Evolutionary conservation across 345 rosid species (phyloP).

Genomic region (Citrus inodora): DNA sequence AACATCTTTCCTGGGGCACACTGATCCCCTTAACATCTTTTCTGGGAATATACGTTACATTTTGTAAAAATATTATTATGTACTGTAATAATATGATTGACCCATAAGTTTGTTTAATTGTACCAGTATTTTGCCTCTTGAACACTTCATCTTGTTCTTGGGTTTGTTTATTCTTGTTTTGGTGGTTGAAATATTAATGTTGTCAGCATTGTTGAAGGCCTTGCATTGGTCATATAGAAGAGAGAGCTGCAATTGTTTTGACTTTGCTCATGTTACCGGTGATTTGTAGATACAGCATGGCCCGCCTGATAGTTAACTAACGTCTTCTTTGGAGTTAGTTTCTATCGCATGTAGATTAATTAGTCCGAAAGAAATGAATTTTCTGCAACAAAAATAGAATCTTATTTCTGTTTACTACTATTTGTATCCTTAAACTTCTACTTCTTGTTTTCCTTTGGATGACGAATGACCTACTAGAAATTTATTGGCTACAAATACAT

Average conservation of each 20-base stretch:
- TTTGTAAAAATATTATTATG: not conserved
- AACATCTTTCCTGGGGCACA: not conserved
- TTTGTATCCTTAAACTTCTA: not conserved
- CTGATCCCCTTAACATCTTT: not conserved
- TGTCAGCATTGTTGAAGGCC: not conserved
- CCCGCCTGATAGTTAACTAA: not conserved
- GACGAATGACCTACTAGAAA: not conserved
- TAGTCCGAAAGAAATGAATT: not conserved
- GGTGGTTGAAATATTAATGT: not conserved
- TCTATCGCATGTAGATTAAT: not conserved
- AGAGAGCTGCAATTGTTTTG: not conserved
- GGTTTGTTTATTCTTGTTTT: not conserved
- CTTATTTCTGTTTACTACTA: not conserved
- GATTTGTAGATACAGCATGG: not conserved
- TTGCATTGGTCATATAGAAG: not conserved
- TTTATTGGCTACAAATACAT: not conserved
- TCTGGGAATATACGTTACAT: not conserved
- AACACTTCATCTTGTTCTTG: not conserved
- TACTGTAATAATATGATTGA: not conserved
- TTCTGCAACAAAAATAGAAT: not conserved
- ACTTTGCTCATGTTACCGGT: not conserved
- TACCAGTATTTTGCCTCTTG: not conserved
- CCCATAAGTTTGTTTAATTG: not conserved
- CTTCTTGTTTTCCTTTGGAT: not conserved
- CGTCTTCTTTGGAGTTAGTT: not conserved